Conservation (phyloP, 768 basidiomycete species). For the Lactarius hatsudake region DNA sequence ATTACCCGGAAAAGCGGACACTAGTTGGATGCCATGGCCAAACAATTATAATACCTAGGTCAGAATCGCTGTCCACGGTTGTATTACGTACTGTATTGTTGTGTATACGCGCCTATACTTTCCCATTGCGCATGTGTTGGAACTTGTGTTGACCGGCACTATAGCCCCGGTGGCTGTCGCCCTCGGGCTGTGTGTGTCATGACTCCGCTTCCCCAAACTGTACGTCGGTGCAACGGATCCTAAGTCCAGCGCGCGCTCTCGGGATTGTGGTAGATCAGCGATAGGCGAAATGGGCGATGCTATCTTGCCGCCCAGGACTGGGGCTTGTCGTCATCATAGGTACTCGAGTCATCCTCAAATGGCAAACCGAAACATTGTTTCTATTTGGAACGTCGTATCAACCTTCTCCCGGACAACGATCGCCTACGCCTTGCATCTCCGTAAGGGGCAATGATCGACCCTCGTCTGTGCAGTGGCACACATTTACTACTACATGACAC, state of each 20-base stretch:
- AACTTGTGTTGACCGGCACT: background rate
- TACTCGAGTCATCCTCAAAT: background rate
- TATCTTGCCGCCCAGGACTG: background rate
- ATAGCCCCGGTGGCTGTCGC: background rate
- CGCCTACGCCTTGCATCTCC: background rate
- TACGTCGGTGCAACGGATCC: background rate
- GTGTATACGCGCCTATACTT: background rate
- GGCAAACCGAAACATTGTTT: background rate
- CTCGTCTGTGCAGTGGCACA: background rate
- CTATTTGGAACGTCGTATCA: background rate
- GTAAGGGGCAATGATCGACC: background rate
- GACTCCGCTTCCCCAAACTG: slow-evolving; percentile 3
- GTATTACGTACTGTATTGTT: background rate
- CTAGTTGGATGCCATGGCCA: background rate
- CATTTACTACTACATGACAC: background rate
- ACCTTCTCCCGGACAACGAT: background rate
- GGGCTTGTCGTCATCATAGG: background rate
- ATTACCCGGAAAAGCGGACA: background rate
- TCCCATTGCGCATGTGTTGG: background rate
- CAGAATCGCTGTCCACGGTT: background rate
- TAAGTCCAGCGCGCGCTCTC: background rate
- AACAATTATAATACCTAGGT: background rate
- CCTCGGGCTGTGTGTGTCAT: background rate
- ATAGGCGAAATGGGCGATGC: background rate
- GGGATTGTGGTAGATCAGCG: background rate